Evolutionary conservation across 192 early-diverging fungal species (phyloP), one percentile per base, ranked within the genome.

Genomic region (Rhizoclosmatium sp.): DNA sequence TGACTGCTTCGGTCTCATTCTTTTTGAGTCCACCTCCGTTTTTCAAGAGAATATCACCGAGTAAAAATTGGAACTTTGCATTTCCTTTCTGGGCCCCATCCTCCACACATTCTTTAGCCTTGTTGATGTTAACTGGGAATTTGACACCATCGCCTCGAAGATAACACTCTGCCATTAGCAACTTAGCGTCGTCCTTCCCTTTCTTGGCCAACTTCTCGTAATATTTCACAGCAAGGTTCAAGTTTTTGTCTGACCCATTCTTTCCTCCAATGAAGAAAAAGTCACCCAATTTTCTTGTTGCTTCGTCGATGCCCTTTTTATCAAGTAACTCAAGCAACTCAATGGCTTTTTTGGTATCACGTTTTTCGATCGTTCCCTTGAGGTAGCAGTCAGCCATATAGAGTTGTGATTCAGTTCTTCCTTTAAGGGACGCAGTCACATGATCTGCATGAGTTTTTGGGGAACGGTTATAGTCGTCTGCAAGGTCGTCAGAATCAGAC

Each of bases 371-470:
- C 46, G 67, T n/a, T n/a, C 47, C 67, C 9, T 69, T 69, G 31
- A 69, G 21, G 14, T 46, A 47, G 47, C 67, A 46, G 21, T 69
- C 45, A 21, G 67, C 67, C 67, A 69, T 69, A 21, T 69, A 39
- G 12, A 65, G 40, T 10, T 23, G 64, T n/a, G 64, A 12, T 65
- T 65, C 39, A 10, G 64, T 16, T 31, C 31, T 31, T 31, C 31
- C 31, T 31, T 31, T 31, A 31, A 31, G 31, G 0, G 31, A 31
- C 31, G 31, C 31, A 31, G 0, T 31, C 31, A 31, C 31, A 31
- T 31, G 31, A 31, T 31, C 31, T 31, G 0, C 31, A 31, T 31
- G 31, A 31, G 31, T 31, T 31, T 31, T 31, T 31, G 0, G 31
- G 0, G 31, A 31, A 31, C 31, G 31, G 31, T 31, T 31, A 31